These are phyloP conservation scores for Colletotrichum siamense DNA, from an alignment of 2,329 filamentous ascomycete genomes.

Conservation along the genomic window DNA sequence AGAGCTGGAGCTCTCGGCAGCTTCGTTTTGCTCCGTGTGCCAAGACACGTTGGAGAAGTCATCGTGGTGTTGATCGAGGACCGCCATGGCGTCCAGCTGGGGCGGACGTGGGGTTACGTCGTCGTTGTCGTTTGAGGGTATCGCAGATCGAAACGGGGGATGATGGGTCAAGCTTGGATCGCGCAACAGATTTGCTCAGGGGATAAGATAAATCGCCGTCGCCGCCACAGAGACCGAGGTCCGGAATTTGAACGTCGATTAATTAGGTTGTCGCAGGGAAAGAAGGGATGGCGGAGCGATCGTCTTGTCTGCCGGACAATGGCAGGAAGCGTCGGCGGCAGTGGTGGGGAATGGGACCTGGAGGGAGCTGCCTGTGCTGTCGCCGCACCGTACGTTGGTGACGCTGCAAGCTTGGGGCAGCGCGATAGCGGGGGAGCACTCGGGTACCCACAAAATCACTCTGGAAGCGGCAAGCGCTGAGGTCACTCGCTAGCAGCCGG, in stretches of 20 bases:
- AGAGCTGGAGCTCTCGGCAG: constrained; percentile 31
- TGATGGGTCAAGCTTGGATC: background rate
- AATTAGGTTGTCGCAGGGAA: background rate
- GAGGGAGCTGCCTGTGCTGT: constrained; percentile 14
- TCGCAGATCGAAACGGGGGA: background rate
- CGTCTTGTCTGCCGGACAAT: constrained; percentile 9
- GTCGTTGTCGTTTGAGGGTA: background rate
- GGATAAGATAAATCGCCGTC: background rate
- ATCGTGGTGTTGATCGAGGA: constrained; percentile 58
- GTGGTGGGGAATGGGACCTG: constrained; percentile 12
- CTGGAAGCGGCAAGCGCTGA: background rate
- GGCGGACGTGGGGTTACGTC: constrained; percentile 23
- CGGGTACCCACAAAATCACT: background rate
- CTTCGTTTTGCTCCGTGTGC: constrained; percentile 62
- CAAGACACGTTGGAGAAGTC: constrained; percentile 85
- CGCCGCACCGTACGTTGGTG: constrained; percentile 4
- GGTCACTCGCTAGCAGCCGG: constrained; percentile 11
- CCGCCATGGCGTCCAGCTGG: constrained; percentile 40
- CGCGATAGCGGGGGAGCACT: constrained; percentile 6
- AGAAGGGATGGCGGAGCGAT: constrained; percentile 1
- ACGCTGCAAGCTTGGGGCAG: constrained; percentile 16
- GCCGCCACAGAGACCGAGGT: background rate
- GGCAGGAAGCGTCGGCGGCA: constrained; percentile 18
- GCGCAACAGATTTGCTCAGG: background rate
- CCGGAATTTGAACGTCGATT: background rate